phyloP scores from a whole-genome alignment of 2,329 filamentous ascomycete genomes.

The Berkeleyomyces basicola region DNA sequence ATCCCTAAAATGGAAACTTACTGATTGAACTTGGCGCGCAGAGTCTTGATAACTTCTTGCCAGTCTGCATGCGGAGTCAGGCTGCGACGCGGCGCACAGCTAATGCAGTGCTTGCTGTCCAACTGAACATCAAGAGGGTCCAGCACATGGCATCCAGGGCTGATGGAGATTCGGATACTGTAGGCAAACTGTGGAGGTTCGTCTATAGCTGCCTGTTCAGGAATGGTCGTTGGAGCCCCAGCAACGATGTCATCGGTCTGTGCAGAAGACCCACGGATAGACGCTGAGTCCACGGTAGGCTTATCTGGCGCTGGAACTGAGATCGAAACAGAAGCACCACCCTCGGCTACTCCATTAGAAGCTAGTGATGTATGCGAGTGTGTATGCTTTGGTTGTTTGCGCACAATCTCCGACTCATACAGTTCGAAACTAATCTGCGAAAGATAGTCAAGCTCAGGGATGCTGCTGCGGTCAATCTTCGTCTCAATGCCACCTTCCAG shows the following conservation, averaged over 20 bases:
- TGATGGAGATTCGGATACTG: conserved; percentile 90
- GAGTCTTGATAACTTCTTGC: conserved; percentile 91
- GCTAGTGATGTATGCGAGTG: conserved; percentile 14
- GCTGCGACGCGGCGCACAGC: conserved; percentile 76
- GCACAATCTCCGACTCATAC: conserved; percentile 71
- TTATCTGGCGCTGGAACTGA: neutral
- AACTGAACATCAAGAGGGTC: conserved; percentile 93
- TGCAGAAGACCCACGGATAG: neutral
- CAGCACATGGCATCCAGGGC: conserved; percentile 88
- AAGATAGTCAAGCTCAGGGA: conserved; percentile 92
- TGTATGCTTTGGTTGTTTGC: conserved; percentile 29
- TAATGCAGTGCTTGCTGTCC: conserved; percentile 91
- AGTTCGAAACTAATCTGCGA: conserved; percentile 97
- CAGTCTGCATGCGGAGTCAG: conserved; percentile 85
- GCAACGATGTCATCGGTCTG: neutral
- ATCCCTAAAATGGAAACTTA: conserved; percentile 29
- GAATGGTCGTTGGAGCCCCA: conserved; percentile 11
- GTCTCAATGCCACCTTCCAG: conserved; percentile 92
- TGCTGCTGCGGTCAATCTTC: conserved; percentile 88
- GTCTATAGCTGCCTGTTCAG: conserved; percentile 31
- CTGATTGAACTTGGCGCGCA: conserved; percentile 90
- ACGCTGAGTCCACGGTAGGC: neutral
- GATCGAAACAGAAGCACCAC: neutral
- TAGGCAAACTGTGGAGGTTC: conserved; percentile 60
- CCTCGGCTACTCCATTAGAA: neutral